Evolutionary conservation across 2,329 filamentous ascomycete genomes (phyloP).

Genomic region (Fusarium mexicanum): DNA sequence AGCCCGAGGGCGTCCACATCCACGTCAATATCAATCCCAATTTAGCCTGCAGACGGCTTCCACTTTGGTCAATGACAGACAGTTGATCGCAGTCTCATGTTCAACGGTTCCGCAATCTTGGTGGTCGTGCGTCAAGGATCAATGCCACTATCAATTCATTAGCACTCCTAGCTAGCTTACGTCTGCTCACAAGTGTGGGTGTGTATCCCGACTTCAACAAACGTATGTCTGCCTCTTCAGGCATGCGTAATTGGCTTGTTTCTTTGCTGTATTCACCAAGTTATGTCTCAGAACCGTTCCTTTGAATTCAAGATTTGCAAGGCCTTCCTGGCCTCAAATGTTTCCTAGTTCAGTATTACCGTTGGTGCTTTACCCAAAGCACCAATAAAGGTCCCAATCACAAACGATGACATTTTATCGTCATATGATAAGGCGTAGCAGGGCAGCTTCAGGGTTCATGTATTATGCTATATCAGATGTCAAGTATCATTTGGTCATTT

Average conservation of each 20-base stretch:
- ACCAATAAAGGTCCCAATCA: background rate
- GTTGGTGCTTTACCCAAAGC: background rate
- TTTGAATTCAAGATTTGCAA: background rate
- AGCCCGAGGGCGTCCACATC: constrained; percentile 11
- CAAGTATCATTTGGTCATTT: background rate
- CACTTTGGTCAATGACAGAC: constrained; percentile 1
- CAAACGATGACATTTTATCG: background rate
- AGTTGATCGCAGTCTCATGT: constrained; percentile 10
- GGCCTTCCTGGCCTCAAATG: background rate
- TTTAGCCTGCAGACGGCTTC: constrained; percentile 33
- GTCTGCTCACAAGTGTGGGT: background rate
- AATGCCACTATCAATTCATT: constrained; percentile 11
- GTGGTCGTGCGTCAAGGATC: constrained; percentile 6
- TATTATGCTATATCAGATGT: background rate
- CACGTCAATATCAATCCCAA: constrained; percentile 22
- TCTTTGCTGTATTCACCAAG: background rate
- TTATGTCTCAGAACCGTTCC: background rate
- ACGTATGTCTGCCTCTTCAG: background rate
- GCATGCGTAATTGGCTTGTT: constrained; percentile 6
- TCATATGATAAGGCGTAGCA: constrained; percentile 1
- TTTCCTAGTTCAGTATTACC: background rate
- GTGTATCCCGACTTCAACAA: background rate
- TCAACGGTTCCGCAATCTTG: constrained; percentile 17
- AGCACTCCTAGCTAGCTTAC: background rate
- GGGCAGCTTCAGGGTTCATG: background rate